These are phyloP conservation scores for Amphicarpaea edgeworthii DNA, from an alignment of 306 rosid genomes.

Conservation along the genomic window DNA sequence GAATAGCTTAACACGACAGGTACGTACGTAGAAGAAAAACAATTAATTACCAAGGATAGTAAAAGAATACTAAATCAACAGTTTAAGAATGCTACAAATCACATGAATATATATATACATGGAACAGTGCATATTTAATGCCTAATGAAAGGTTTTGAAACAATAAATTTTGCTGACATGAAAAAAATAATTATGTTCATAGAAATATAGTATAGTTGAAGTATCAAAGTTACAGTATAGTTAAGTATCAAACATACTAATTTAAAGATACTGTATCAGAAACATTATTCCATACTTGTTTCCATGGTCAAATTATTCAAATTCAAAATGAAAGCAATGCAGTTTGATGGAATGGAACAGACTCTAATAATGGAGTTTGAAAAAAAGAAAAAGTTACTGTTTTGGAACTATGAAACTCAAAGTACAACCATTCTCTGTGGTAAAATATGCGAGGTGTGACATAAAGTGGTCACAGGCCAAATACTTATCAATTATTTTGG, in stretches of 20 bases:
- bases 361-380: background rate
- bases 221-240: background rate
- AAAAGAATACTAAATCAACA: background rate
- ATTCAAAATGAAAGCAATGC: background rate
- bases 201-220: too few species aligned
- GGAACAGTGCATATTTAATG: background rate
- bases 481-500: background rate
- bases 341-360: constrained; percentile 4
- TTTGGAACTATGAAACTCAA: background rate
- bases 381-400: background rate
- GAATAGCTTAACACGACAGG: background rate
- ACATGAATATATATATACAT: background rate
- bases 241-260: background rate
- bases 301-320: background rate
- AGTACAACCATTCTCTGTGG: constrained; percentile 3
- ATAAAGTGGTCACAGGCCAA: constrained; percentile 12
- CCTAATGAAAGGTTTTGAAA: background rate
- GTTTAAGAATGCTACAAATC: background rate
- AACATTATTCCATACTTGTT: background rate
- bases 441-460: background rate
- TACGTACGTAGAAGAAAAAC: background rate
- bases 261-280: background rate
- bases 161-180: background rate
- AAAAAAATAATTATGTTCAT: too few species aligned
- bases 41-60: background rate